A percentile compares a stretch with the other conserved stretches of the same genome.
These are phyloP conservation scores for Neonectria ditissima DNA, from an alignment of 2,329 filamentous ascomycete species.

Conservation along the genomic window DNA sequence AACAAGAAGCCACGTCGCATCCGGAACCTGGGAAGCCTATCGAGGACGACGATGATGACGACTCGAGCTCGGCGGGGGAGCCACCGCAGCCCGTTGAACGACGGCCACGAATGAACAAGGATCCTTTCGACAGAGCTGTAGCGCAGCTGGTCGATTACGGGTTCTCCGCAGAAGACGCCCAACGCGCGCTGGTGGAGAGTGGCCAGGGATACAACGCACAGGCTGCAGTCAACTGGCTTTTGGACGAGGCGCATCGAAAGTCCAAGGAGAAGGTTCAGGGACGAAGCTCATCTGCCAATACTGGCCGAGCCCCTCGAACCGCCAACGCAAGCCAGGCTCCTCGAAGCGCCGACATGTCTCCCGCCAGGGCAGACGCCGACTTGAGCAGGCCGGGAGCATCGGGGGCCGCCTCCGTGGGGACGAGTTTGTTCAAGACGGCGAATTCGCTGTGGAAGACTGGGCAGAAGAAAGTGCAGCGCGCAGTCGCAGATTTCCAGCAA, in stretches of 20 bases:
- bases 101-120: slow-evolving; percentile 45
- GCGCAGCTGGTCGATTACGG: slow-evolving; percentile 95
- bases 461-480: slow-evolving; percentile 92
- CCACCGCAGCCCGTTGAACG: slow-evolving; percentile 39
- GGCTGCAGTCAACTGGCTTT: slow-evolving; percentile 86
- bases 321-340: slow-evolving; percentile 38
- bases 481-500: slow-evolving; percentile 85
- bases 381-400: slow-evolving; percentile 82
- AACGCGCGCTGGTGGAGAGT: slow-evolving; percentile 81
- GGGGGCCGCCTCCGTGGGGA: slow-evolving; percentile 85
- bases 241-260: slow-evolving; percentile 91
- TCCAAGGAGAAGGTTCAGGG: slow-evolving; percentile 77
- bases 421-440: slow-evolving; percentile 89
- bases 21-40: slow-evolving; percentile 68
- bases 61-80: slow-evolving; percentile 62
- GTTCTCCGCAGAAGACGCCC: slow-evolving; percentile 87
- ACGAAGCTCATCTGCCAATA: slow-evolving; percentile 57
- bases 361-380: slow-evolving; percentile 73
- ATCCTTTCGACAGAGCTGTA: slow-evolving; percentile 78
- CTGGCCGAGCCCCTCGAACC: slow-evolving; percentile 35
- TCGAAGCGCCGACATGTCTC: slow-evolving; percentile 65
- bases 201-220: slow-evolving; percentile 85
- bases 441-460: slow-evolving; percentile 96
- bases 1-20: slow-evolving; percentile 54
- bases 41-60: slow-evolving; percentile 60